Base-by-base conservation (phyloP, 345 rosid species). In the Rhodamnia argentea region DNA sequence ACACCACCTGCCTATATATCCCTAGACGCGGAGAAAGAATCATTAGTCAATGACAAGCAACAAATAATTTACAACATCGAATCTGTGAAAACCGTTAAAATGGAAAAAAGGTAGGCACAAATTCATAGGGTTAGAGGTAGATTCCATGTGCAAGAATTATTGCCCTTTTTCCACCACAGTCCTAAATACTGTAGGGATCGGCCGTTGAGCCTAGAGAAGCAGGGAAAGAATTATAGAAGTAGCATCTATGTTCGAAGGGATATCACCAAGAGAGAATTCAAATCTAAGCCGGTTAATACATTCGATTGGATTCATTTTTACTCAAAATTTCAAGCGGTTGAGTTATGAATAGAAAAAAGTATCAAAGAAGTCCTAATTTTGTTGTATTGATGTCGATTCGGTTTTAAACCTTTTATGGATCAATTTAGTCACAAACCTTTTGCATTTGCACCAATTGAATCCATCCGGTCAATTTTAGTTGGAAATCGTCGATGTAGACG, bases 311-410 rank as follows among this genome's bases (percentile, higher is more conserved):
- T 4, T 29, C 10, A 29, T 14, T 16, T 62, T 29, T 15, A 62
- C 3, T 14, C 4, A 29, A 62, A 62, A 62, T 0, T 5, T 29
- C 15, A 60, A 6, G 2, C 2, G 0, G 20, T 60, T 60, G 37
- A 60, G 37, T 42, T 42, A 42, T 42, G 44, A 5, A 6, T 42
- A 9, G 7, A 10, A 47, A 47, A 9, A 47, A 47, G 12, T 47
- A 47, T 11, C 10, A 47, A 9, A 47, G 9, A 47, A 47, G 12
- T 8, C 51, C 1, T 47, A 47, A 47, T 10, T 8, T 47, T 10
- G 11, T 47, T 10, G 51, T 11, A 47, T 47, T 9, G 1, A 8
- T 47, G 2, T 1, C 11, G 2, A 47, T 47, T 47, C 51, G 9
- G 11, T 47, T 47, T 2, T 47, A 47, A 47, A 47, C 51, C 11